Evolutionary conservation across 2,329 filamentous ascomycete species (phyloP).

Genomic region (Claviceps arundinis): DNA sequence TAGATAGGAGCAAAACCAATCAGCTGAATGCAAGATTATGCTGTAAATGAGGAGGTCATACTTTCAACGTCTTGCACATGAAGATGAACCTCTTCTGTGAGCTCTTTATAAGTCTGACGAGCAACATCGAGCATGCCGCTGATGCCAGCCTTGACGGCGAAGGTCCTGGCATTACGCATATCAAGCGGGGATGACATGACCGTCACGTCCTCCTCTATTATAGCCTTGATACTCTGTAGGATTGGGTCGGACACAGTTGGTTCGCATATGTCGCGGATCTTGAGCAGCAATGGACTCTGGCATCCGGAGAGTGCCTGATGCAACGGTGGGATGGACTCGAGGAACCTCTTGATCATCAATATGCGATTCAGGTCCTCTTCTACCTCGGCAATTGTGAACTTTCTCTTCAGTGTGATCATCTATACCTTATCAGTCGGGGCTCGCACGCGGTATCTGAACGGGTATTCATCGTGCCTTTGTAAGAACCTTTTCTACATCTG

Average conservation of each 20-base stretch:
- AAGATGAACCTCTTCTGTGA: slow-evolving; percentile 62
- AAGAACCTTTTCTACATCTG: slow-evolving; percentile 68
- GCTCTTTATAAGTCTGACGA: slow-evolving; percentile 79
- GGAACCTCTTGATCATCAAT: slow-evolving; percentile 73
- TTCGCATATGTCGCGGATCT: slow-evolving; percentile 57
- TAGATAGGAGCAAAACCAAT: slow-evolving; percentile 13
- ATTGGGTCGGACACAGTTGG: slow-evolving; percentile 48
- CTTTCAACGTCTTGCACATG: slow-evolving; percentile 56
- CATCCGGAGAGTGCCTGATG: slow-evolving; percentile 54
- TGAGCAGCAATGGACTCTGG: slow-evolving; percentile 48
- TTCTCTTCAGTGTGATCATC: slow-evolving; percentile 64
- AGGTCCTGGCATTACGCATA: slow-evolving; percentile 76
- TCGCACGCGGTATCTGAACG: not conserved
- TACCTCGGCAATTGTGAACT: slow-evolving; percentile 50
- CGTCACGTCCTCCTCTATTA: slow-evolving; percentile 68
- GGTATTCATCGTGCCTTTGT: slow-evolving; percentile 42
- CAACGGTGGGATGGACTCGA: slow-evolving; percentile 53
- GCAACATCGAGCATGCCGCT: slow-evolving; percentile 81
- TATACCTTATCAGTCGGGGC: slow-evolving; percentile 17
- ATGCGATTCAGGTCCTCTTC: slow-evolving; percentile 80
- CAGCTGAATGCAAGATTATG: too few relatives aligned
- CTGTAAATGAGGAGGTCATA: slow-evolving; percentile 18
- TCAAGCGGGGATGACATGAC: slow-evolving; percentile 73
- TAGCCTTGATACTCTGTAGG: slow-evolving; percentile 48
- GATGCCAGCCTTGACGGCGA: slow-evolving; percentile 76